Base-by-base conservation (phyloP, 495 filamentous ascomycete genomes). In the Staphylotrichum longicolle region DNA sequence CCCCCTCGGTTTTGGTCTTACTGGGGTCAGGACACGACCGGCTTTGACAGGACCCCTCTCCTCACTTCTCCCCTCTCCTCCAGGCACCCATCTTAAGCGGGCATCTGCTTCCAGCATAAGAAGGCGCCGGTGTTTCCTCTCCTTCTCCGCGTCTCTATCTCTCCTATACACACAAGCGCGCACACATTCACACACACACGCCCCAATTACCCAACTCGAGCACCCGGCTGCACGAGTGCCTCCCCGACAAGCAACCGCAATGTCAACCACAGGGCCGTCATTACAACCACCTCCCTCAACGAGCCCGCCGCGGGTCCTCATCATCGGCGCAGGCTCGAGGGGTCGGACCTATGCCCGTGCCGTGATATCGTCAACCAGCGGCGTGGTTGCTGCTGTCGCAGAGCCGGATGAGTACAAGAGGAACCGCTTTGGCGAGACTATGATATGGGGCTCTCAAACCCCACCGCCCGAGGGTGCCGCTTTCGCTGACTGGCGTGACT, bases 281-380 rank as follows among this genome's bases (percentile, higher is more conserved):
- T 34, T 7, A 5, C 40, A 20, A 4, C 20, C 37, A 2, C 5
- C 75, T 5, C 66, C 71, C 66, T 74, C 77, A 10, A 64, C 71
- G 1, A 72, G 63, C 32, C 78, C 80, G 9, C 84, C 84, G 6
- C 80, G 83, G 20, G 80, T 95, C 66, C 80, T 96, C 51, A 80
- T 98, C 63, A 89, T 97, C 62, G 93, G 93, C 48, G 94, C 91
- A 10, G 93, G 94, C 27, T 91, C 89, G 15, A 85, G 93, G 5
- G 93, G 93, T 47, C 81, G 82, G 56, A 81, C 88, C 15, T 96
- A 96, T 70, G 88, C 88, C 10, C 73, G 78, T 46, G 87, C 88
- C 48, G 85, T 90, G 34, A 72, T 72, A 20, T 76, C 81, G 5
- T 79, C 82, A 7, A 86, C 80, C 54, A 80, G 83, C 59, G 90